Evolutionary conservation across 2,329 filamentous ascomycete species (phyloP), one percentile per base, ranked within the genome.

Genomic region (Calcarisporium arbuscula): DNA sequence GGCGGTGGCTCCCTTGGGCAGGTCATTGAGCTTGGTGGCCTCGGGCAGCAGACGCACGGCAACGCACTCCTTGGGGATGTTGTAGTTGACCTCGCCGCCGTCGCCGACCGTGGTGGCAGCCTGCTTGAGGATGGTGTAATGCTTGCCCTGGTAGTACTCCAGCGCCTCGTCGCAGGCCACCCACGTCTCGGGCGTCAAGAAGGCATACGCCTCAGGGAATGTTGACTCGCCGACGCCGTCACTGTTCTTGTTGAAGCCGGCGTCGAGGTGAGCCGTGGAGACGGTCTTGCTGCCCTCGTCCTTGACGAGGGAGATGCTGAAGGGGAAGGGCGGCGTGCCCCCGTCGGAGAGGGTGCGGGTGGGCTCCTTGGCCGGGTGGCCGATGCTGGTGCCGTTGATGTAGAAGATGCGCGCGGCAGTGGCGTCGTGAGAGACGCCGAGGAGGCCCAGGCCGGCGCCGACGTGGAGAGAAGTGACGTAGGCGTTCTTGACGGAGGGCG

Each of bases 381-480:
- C 42, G 28, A 38, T 47, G n/a, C 52, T 53, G 5, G 67, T 67
- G 49, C 61, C 65, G 48, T 72, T 71, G 35, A 63, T 51, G 56
- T 69, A 72, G 48, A 70, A 71, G 40, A 64, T 44, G 31, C 55
- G 52, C 6, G 40, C 42, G 22, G 33, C 19, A 9, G 45, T 42
- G 7, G 43, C 21, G 6, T 43, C 37, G 10, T 62, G 45, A 1
- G 59, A 50, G 12, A 65, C 48, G 4, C 62, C 56, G 11, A 58
- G 61, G n/a, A 56, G 51, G 38, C 52, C 57, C n/a, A 54, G 34
- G 3, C 59, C 62, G 1, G 65, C 58, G 19, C 64, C 64, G 9
- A 52, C 50, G 50, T 68, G 65, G 32, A 64, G 58, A 27, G 54
- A 59, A 32, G 52, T 46, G 16, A 70, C 34, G 28, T 53, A 52